Evolutionary conservation across 1,284 basidiomycete genomes (phyloP), one percentile per base, ranked within the genome.

Genomic region (Hypsizygus ulmarius): DNA sequence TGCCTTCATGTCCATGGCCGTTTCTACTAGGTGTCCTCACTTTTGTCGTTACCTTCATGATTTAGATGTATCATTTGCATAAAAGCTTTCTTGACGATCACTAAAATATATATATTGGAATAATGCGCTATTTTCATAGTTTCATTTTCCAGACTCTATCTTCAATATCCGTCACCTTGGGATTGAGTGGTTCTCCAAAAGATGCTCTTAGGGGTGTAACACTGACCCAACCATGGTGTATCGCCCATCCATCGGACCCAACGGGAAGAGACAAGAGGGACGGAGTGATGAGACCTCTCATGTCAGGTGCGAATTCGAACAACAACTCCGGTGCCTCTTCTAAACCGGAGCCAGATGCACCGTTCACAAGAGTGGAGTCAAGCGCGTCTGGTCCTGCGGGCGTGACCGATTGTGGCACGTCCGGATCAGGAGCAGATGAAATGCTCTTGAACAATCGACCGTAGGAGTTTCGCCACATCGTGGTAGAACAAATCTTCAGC

Each of bases 301-400:
- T 82, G 43, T 90, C 83, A 11, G 94, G 93, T 18, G 81, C 74
- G 63, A 92, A 97, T 62, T 81, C 82, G 74, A 96, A 97, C 27
- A 77, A 67, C 43, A 95, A 72, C 49, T 66, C 60, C 38, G 65
- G 65, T 21, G 68, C 60, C 30, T 68, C 62, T 29, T 59, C 57
- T 8, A 27, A 30, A 27, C 5, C 36, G 21, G 52, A 30, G 44
- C 55, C 37, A 21, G 57, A 43, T 29, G 59, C 33, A 21, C 45
- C 34, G 27, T 49, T 45, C 47, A 51, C 50, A 38, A 47, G 10
- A n/a, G n/a, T 33, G 12, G 47, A 45, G 29, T 45, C 46, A 28
- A 55, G 39, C 8, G 74, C 64, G 59, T 80, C 75, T 11, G 77
- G 72, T 12, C 74, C 76, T 30, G 73, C 71, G 38, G 73, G 58